Evolutionary conservation across 2,329 filamentous ascomycete species (phyloP).

Genomic region (Rhynchosporium secalis): DNA sequence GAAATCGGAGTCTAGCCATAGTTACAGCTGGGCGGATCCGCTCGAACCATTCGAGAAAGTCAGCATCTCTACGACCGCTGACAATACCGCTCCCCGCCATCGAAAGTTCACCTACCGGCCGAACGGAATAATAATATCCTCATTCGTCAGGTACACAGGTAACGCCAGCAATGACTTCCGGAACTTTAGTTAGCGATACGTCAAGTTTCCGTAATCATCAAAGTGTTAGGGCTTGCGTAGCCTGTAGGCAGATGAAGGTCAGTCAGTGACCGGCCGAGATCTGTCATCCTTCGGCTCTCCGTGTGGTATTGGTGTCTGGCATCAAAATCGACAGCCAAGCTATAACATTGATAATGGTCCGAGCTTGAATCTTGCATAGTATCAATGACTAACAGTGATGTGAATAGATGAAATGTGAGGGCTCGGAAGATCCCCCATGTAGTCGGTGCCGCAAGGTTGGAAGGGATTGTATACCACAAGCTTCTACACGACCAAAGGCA

Average conservation of each 20-base stretch:
- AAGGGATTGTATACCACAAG: conserved; percentile 17
- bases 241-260: conserved; percentile 23
- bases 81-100: not conserved
- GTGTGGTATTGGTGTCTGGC: too few species aligned
- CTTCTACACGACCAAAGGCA: not conserved
- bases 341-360: too few species aligned
- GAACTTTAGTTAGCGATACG: not conserved
- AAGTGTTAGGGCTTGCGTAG: conserved; percentile 16
- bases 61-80: too few species aligned
- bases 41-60: not conserved
- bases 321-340: too few species aligned
- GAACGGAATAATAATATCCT: not conserved
- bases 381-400: not conserved
- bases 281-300: not conserved
- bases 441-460: conserved; percentile 19
- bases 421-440: conserved; percentile 17
- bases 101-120: not conserved
- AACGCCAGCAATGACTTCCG: not conserved
- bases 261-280: not conserved
- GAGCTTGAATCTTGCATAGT: too few species aligned
- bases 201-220: not conserved
- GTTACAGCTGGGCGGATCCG: too few species aligned
- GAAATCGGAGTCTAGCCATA: too few species aligned
- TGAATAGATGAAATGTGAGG: conserved; percentile 24
- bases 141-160: not conserved